Evolutionary conservation across 2,329 filamentous ascomycete species (phyloP), one percentile per base, ranked within the genome.

Genomic region (Kalmusia sp.): DNA sequence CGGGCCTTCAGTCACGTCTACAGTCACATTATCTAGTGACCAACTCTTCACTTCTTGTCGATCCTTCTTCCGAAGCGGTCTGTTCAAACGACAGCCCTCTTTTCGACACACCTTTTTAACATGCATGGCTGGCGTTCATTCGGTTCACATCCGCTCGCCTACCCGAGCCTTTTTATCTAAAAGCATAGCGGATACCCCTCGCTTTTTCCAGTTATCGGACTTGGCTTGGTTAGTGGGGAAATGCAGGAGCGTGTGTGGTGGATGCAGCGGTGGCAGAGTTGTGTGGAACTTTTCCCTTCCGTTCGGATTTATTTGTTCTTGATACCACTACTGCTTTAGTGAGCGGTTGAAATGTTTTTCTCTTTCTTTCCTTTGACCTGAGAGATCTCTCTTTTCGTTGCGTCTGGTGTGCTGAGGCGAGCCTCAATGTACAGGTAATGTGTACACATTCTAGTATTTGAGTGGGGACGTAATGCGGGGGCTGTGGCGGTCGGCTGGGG

Each of bases 341-440:
- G n/a, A 11, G 31, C 35, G 40, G 31, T 31, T 30, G 22, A 51
- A 27, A 5, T 53, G 44, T 44, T 52, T 43, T 38, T 49, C 15
- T 44, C 17, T 38, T 21, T 17, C 27, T 44, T 25, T 31, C 9
- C 12, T 15, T 15, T 38, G 17, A 21, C n/a, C 24, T 38, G 9
- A 9, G 12, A 17, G 15, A 37, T 37, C 9, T 41, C 43, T 44
- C 44, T 33, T 47, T 34, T 22, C 34, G 27, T 54, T 44, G 19
- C 24, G 50, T 52, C 27, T 35, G n/a, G n/a, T 25, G n/a, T n/a
- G n/a, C n/a, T n/a, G n/a, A n/a, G n/a, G n/a, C n/a, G n/a, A n/a
- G n/a, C n/a, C n/a, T n/a, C n/a, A n/a, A n/a, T 25, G 30, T 39
- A 55, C 41, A 27, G 37, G 15, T 56, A 57, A 57, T 57, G 54